Evolutionary conservation across 2,329 filamentous ascomycete genomes (phyloP).

Genomic region (Dothideomycetes sp.): DNA sequence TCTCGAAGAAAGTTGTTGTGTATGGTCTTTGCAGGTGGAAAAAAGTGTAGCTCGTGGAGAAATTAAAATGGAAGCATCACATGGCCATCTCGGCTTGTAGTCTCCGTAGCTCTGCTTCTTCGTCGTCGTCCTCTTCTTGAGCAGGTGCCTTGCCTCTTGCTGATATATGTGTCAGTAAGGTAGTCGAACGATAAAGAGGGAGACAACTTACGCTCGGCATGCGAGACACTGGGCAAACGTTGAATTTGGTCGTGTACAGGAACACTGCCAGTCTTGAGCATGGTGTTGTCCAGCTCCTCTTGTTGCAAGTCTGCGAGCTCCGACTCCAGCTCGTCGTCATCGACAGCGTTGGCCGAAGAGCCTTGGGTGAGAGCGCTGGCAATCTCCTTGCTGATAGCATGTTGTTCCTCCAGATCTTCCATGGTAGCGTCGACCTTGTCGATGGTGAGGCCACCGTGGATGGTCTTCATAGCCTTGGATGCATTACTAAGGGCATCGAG

Average conservation of each 20-base stretch:
- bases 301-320: slow-evolving; percentile 84
- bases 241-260: slow-evolving; percentile 72
- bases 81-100: slow-evolving; percentile 96
- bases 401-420: slow-evolving; percentile 86
- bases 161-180: slow-evolving; percentile 25
- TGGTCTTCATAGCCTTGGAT: slow-evolving; percentile 80
- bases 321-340: slow-evolving; percentile 77
- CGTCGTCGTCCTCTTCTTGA: slow-evolving; percentile 70
- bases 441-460: slow-evolving; percentile 81
- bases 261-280: slow-evolving; percentile 79
- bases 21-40: slow-evolving; percentile 10
- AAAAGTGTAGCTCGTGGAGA: slow-evolving; percentile 3
- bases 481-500: slow-evolving; percentile 89
- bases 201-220: slow-evolving; percentile 60
- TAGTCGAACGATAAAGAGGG: not conserved
- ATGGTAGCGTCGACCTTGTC: slow-evolving; percentile 94
- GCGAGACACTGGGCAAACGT: slow-evolving; percentile 64
- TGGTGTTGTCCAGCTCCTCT: slow-evolving; percentile 84
- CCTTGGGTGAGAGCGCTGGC: slow-evolving; percentile 68
- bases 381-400: slow-evolving; percentile 89
- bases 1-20: slow-evolving; percentile 7
- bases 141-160: slow-evolving; percentile 39
- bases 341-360: slow-evolving; percentile 59
- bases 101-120: slow-evolving; percentile 88
- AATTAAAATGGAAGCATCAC: slow-evolving; percentile 37